Conservation (phyloP, 2,329 filamentous ascomycete species). For the Mycosphaerella arachidis region DNA sequence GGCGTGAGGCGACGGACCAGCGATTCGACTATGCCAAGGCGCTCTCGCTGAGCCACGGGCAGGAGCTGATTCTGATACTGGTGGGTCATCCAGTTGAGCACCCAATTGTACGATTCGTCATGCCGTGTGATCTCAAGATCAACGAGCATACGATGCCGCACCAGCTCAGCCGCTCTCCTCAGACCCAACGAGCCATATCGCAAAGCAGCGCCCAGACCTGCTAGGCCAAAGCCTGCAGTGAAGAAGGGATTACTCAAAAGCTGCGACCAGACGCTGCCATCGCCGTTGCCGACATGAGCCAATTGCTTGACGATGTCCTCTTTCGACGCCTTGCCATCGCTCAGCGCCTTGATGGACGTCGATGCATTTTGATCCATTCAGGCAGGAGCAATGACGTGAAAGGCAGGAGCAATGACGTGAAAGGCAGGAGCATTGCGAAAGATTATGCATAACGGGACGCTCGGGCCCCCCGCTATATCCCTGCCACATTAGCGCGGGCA, state of each 20-base stretch:
- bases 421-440: neutral
- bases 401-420: neutral
- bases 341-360: slow-evolving; percentile 16
- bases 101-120: slow-evolving; percentile 89
- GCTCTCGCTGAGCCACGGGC: slow-evolving; percentile 32
- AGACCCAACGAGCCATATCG: slow-evolving; percentile 75
- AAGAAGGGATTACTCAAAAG: slow-evolving; percentile 51
- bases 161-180: slow-evolving; percentile 65
- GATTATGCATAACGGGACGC: neutral
- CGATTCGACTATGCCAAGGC: slow-evolving; percentile 45
- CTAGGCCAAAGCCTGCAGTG: slow-evolving; percentile 74
- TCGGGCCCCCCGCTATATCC: neutral
- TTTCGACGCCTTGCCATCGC: slow-evolving; percentile 8
- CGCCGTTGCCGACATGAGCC: slow-evolving; percentile 29
- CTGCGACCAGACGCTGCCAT: slow-evolving; percentile 41
- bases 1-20: slow-evolving; percentile 56
- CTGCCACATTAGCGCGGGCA: neutral
- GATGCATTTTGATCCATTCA: slow-evolving; percentile 35
- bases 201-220: slow-evolving; percentile 75
- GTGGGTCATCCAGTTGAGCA: slow-evolving; percentile 88
- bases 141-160: slow-evolving; percentile 82
- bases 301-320: slow-evolving; percentile 37
- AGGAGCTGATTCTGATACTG: slow-evolving; percentile 36
- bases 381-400: neutral
- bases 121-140: slow-evolving; percentile 94